Base-by-base conservation (phyloP, 306 rosid species). In the Pyrus communis region DNA sequence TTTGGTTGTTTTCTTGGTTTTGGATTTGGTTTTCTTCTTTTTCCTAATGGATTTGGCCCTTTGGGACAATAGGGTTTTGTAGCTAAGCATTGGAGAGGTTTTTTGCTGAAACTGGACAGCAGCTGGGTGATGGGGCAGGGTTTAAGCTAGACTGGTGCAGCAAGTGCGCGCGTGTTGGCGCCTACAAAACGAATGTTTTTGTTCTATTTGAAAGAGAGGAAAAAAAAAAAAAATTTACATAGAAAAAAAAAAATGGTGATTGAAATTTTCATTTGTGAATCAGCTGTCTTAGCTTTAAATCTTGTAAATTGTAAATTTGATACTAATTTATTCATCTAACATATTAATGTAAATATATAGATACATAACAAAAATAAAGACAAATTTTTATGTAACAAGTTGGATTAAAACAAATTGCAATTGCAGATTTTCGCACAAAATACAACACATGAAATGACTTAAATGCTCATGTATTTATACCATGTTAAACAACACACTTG, bases 1-100 rank as follows among this genome's bases (percentile, higher is more conserved):
- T 58, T 69, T 82, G 60, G 64, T 77, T 78, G 27, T 78, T 67
- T 57, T 69, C 28, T 83, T 89, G 83, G 58, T 68, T 61, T 42
- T 55, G 78, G 33, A 49, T 60, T 57, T 85, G 40, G 77, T 84
- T 70, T 79, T 88, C 63, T 68, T 80, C 82, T 60, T 86, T 21
- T 35, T 77, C 55, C 22, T 79, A 21, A 62, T 69, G 40, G 51
- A 18, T 68, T 28, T 81, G 49, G 78, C 69, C 58, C 63, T 72
- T 45, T 27, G 71, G 71, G 78, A 78, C 45, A 88, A 52, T 69
- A 89, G 45, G 73, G 51, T 73, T 80, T 51, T 86, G 80, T 82
- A 85, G 82, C 84, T 77, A 38, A 60, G 76, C 94, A 90, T 90
- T 58, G 58, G 21, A 49, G 54, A 49, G 7, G 19, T 18, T 46